Evolutionary conservation across 495 filamentous ascomycete species (phyloP).

Genomic region (Aspergillus bertholletiae): DNA sequence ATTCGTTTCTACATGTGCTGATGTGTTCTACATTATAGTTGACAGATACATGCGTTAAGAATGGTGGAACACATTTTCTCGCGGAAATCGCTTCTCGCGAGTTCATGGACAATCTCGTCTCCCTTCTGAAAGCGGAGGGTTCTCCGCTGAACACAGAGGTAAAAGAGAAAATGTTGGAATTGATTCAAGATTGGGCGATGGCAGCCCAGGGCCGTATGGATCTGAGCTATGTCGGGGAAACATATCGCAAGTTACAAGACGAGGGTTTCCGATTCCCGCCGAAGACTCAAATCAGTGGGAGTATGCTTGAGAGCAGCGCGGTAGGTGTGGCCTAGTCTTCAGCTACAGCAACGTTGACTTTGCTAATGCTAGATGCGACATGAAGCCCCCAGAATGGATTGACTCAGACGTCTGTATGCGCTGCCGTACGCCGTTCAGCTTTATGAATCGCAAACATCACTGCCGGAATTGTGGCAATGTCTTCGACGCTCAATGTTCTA

Average conservation of each 20-base stretch:
- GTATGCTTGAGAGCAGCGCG: slow-evolving; percentile 94
- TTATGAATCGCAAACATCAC: slow-evolving; percentile 97
- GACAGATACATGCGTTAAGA: slow-evolving; percentile 98
- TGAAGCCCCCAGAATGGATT: slow-evolving; percentile 90
- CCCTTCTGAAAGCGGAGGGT: slow-evolving; percentile 76
- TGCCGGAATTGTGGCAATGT: slow-evolving; percentile 97
- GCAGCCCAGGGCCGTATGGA: slow-evolving; percentile 84
- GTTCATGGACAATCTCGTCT: slow-evolving; percentile 96
- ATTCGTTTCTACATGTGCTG: slow-evolving; percentile 5
- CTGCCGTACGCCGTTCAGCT: slow-evolving; percentile 90
- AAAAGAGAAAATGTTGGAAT: slow-evolving; percentile 81
- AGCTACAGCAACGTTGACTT: neutral
- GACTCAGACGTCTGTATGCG: slow-evolving; percentile 99
- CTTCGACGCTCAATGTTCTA: slow-evolving; percentile 89
- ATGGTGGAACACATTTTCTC: slow-evolving; percentile 95
- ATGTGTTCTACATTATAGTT: slow-evolving; percentile 46
- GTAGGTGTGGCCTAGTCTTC: slow-evolving; percentile 59
- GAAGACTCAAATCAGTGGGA: slow-evolving; percentile 78
- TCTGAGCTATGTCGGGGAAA: slow-evolving; percentile 79
- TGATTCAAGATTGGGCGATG: slow-evolving; percentile 91
- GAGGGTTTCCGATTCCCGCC: slow-evolving; percentile 92
- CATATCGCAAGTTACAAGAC: slow-evolving; percentile 72
- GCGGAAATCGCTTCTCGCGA: slow-evolving; percentile 92
- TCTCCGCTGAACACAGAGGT: slow-evolving; percentile 80
- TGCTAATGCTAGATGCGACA: neutral